phyloP scores from a whole-genome alignment of 805 yeast species.

The Wickerhamomyces canadensis region DNA sequence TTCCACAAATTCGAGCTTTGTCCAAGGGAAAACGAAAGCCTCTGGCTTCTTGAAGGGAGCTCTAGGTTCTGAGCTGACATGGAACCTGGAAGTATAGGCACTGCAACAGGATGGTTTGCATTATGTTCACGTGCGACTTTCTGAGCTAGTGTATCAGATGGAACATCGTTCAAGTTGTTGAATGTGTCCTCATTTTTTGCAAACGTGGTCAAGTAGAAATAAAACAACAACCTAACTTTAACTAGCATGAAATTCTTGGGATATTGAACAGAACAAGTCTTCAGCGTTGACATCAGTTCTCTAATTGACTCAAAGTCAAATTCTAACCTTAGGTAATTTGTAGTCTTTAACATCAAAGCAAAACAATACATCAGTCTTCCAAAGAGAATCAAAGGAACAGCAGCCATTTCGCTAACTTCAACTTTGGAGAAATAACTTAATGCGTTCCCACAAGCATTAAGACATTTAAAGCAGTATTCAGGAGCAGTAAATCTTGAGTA shows the following conservation, averaged over 20 bases:
- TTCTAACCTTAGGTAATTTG: conserved; percentile 16
- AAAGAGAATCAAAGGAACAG: conserved; percentile 18
- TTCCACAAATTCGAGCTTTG: too few species aligned
- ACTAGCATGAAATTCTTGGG: conserved; percentile 16
- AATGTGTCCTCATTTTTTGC: conserved; percentile 22
- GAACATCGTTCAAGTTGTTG: conserved; percentile 13
- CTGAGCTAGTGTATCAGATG: conserved; percentile 12
- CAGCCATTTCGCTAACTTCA: conserved; percentile 11
- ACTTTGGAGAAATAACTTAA: conserved; percentile 12
- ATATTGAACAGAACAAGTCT: conserved; percentile 11
- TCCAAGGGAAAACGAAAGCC: too few species aligned
- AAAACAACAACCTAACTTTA: conserved; percentile 19
- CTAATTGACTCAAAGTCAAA: conserved; percentile 13
- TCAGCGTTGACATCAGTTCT: conserved; percentile 12
- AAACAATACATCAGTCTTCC: conserved; percentile 25
- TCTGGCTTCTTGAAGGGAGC: too few species aligned
- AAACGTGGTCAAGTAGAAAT: conserved; percentile 24
- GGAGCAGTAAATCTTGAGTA: conserved; percentile 16
- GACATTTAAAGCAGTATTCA: conserved; percentile 16
- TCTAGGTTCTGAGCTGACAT: not conserved
- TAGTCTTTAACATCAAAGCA: conserved; percentile 21
- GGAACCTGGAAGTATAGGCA: conserved; percentile 1
- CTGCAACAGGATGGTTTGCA: too few species aligned
- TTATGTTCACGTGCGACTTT: not conserved
- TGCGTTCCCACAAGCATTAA: conserved; percentile 16